Evolutionary conservation across 805 yeast genomes (phyloP), one percentile per base, ranked within the genome.

Genomic region (Candida sonorensis): DNA sequence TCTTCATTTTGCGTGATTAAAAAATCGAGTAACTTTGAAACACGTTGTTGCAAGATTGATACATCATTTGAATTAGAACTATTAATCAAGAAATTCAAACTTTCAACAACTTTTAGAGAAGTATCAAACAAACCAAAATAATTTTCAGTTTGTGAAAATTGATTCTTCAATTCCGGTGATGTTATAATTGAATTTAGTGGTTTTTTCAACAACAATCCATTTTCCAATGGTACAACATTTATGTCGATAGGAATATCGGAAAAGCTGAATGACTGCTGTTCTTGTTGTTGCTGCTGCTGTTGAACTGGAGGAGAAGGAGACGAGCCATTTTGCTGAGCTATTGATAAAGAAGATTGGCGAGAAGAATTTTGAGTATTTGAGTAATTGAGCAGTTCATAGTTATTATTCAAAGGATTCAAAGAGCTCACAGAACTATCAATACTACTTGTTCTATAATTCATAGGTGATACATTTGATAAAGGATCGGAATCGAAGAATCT

Each of bases 201-300:
- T 28, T 72, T 73, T 33, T 68, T 69, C 27, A 78, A 56, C 5
- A 77, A 45, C 23, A 80, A 57, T 0, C 87, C 87, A 48, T 79
- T 77, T 27, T 81, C 87, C 33, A 79, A 53, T 59, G 61, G 30
- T 37, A 45, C 44, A 31, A 31, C 42, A 27, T 36, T 35, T 15
- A 41, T 34, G 17, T 33, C 37, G 7, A 33, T 16, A 8, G 24
- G 33, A 13, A 17, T 31, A 18, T 32, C 31, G n/a, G 26, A 24
- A 16, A 23, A 29, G 8, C 11, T 22, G 18, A 23, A 26, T 23
- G 10, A 20, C n/a, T 11, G 26, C 10, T 24, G 29, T 5, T 23
- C 16, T 23, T n/a, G 34, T 5, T 10, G 22, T 2, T 32, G 25
- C 15, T 26, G 17, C 12, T 17, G 12, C 5, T 8, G 6, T 23